Base-by-base conservation (phyloP, 2,329 filamentous ascomycete genomes). In the Colletotrichum orchidophilum region DNA sequence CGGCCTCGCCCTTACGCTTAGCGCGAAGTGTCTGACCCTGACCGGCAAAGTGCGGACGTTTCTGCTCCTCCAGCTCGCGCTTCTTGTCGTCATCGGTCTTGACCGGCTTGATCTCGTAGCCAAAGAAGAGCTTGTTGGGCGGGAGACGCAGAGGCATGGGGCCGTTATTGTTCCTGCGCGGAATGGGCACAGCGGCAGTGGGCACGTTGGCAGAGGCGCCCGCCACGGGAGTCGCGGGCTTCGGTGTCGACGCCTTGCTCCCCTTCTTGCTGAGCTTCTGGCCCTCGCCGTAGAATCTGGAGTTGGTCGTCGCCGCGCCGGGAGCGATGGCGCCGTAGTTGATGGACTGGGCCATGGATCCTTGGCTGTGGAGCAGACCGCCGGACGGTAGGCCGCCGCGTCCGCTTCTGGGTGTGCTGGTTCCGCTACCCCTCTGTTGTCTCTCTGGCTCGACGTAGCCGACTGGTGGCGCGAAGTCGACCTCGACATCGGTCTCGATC, bases 321-420 rank as follows among this genome's bases (percentile, higher is more conserved):
- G 96, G 95, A 0, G 95, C 94, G 75, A 99, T 97, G 35, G 95
- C 90, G 63, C 91, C 89, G 82, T 98, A 99, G 85, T 98, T 98
- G 85, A 99, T 98, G n/a, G 94, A 90, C 77, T 97, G 94, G 0
- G 96, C 95, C 96, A 99, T 99, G 72, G 92, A 95, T 12, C 96
- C 96, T 76, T 97, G 94, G 73, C 87, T 90, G 81, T 97, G 95
- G 27, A 98, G 81, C 18, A 93, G 83, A 5, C 95, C 94, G 31
- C 94, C 93, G 1, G 89, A 85, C 8, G 92, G 92, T 71, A 93
- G 81, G 13, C 64, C 64, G 66, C 89, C 88, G 1, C 87, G 85
- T 4, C 82, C 85, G 77, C 93, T 96, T 61, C 91, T 86, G 1
- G 95, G 95, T 18, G 95, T 97, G 82, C 92, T 96, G 21, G 94